A percentile compares a stretch with the other conserved stretches of the same genome.
phyloP scores from a whole-genome alignment of 176 grass and related monocot genomes.

The Cenchrus americanus region DNA sequence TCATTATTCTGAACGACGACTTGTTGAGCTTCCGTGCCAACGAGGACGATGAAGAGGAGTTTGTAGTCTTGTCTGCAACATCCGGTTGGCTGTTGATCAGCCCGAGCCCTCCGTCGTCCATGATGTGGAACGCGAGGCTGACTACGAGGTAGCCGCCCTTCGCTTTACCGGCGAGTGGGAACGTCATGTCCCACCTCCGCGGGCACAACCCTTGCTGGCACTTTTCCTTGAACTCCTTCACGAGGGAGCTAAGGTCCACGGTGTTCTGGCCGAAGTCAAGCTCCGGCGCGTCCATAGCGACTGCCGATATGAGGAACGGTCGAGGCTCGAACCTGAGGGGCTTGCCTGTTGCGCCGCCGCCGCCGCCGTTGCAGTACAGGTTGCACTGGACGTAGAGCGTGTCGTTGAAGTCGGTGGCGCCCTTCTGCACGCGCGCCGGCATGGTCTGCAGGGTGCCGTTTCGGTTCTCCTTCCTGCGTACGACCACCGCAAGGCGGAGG shows the following conservation, averaged over 20 bases:
- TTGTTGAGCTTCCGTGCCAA: slow-evolving; percentile 74
- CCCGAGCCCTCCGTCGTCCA: slow-evolving; percentile 65
- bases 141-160: slow-evolving; percentile 78
- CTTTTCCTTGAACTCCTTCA: slow-evolving; percentile 81
- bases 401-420: slow-evolving; percentile 79
- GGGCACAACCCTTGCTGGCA: slow-evolving; percentile 63
- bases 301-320: slow-evolving; percentile 56
- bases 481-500: slow-evolving; percentile 71
- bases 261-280: slow-evolving; percentile 72
- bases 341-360: slow-evolving; percentile 41
- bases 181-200: slow-evolving; percentile 66
- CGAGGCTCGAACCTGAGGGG: slow-evolving; percentile 66
- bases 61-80: neutral
- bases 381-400: slow-evolving; percentile 81
- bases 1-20: slow-evolving; percentile 75
- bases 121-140: slow-evolving; percentile 87
- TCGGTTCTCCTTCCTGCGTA: slow-evolving; percentile 87
- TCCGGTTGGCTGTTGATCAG: slow-evolving; percentile 56
- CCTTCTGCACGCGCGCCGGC: slow-evolving; percentile 81
- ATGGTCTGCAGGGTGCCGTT: slow-evolving; percentile 84
- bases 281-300: slow-evolving; percentile 82
- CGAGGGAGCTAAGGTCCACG: slow-evolving; percentile 68
- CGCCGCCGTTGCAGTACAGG: slow-evolving; percentile 77
- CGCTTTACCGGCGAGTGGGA: slow-evolving; percentile 74
- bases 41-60: slow-evolving; percentile 4